Conservation (phyloP, 23 red algal species). For the Chondrus crispus region DNA sequence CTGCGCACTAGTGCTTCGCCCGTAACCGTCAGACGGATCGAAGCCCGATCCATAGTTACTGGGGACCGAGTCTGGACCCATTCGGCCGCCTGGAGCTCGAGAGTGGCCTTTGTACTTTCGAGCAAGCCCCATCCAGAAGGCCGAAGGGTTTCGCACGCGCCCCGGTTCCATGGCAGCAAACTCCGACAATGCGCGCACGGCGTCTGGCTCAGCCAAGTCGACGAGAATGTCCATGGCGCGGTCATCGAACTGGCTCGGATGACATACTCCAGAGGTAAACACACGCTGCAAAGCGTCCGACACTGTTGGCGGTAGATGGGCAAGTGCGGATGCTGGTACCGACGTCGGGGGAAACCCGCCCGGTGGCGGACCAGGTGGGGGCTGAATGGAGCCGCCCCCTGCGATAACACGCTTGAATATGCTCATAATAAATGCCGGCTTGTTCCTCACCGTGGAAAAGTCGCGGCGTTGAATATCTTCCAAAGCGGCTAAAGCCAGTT, state of each 20-base stretch:
- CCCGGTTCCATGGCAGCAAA: constrained; percentile 87
- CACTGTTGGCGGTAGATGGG: constrained; percentile 74
- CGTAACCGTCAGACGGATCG: constrained; percentile 1
- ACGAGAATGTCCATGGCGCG: constrained; percentile 91
- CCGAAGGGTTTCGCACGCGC: constrained; percentile 82
- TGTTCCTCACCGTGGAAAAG: constrained; percentile 81
- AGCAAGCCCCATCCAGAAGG: constrained; percentile 90
- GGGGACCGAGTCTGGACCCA: neutral
- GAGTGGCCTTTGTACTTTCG: constrained; percentile 64
- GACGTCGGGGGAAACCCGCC: constrained; percentile 25
- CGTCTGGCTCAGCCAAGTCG: constrained; percentile 58
- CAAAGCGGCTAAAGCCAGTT: constrained; percentile 60
- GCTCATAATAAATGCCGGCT: constrained; percentile 81
- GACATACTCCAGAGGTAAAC: constrained; percentile 80
- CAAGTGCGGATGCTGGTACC: constrained; percentile 67
- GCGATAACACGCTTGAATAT: constrained; percentile 67
- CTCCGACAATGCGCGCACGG: constrained; percentile 80
- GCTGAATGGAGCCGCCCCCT: neutral
- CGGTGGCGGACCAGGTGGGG: neutral
- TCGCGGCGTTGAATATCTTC: constrained; percentile 73
- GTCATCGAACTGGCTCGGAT: constrained; percentile 88
- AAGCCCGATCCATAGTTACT: constrained; percentile 38
- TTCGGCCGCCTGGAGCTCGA: constrained; percentile 21
- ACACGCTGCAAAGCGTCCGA: constrained; percentile 75
- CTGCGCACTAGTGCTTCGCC: neutral